phyloP scores from a whole-genome alignment of 148 eudicot genomes.

The Spergularia bocconei region DNA sequence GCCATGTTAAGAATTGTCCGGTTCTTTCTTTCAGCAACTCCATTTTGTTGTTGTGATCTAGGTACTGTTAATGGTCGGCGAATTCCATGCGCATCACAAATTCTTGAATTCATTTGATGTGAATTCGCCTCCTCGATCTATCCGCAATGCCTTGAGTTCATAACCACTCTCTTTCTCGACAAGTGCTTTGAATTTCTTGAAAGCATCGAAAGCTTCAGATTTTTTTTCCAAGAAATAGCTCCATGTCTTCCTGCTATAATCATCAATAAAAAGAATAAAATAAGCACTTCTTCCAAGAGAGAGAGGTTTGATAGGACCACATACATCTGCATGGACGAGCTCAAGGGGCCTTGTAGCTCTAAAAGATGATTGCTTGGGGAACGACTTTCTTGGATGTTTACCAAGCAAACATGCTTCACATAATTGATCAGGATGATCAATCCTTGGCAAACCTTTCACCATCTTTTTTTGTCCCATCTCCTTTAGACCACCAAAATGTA shows the following conservation, averaged over 20 bases:
- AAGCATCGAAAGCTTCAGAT: too few relatives aligned
- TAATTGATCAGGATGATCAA: background rate
- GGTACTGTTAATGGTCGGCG: background rate
- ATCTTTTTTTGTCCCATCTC: background rate
- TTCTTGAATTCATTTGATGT: constrained; percentile 10
- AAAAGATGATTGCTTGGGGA: background rate
- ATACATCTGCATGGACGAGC: constrained; percentile 7
- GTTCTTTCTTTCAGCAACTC: background rate
- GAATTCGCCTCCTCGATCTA: constrained; percentile 5
- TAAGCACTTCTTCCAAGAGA: too few relatives aligned
- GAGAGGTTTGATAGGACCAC: constrained; percentile 2
- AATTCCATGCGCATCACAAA: constrained; percentile 9
- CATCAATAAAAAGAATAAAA: too few relatives aligned
- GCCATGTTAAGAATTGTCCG: background rate
- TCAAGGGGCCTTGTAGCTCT: constrained; percentile 11
- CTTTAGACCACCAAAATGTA: constrained; percentile 1
- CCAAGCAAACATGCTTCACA: constrained; percentile 20
- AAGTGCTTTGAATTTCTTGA: constrained; percentile 16
- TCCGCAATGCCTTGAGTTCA: background rate
- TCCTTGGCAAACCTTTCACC: background rate
- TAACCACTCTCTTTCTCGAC: constrained; percentile 10
- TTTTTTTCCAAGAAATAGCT: too few relatives aligned
- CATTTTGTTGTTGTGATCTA: background rate
- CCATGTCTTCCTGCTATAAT: too few relatives aligned
- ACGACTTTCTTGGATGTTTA: constrained; percentile 6